Base-by-base conservation (phyloP, 768 basidiomycete species). In the Mrakia frigida region DNA sequence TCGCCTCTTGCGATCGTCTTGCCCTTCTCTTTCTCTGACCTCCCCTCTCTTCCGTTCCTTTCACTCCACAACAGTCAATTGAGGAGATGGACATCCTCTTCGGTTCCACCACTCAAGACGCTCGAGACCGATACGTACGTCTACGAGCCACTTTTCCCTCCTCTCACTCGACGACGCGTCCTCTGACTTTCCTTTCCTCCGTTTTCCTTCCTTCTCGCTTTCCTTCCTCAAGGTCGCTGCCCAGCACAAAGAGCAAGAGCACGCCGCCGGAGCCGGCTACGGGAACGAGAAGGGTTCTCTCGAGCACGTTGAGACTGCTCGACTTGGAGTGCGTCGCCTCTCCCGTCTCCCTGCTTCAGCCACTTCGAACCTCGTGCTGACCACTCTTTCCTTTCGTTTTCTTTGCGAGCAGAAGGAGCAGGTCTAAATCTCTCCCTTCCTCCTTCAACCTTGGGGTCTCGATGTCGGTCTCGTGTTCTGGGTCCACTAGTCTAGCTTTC, bases 81-180 rank as follows among this genome's bases (percentile, higher is more conserved):
- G 74, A 74, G 46, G 63, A 74, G 56, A 74, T 74, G 74, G 68
- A 69, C n/a, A 50, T 69, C 39, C 46, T 69, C 25, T 69, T 69
- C 46, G 68, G 68, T 6, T 41, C 68, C 14, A 69, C 46, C 39
- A 69, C 68, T 3, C 68, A 69, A 37, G 68, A 69, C 33, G 68
- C 39, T n/a, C 33, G 68, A 41, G 68, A 69, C 31, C 13, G 23
- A 43, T 50, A 69, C 37, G 68, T 69, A n/a, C n/a, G 56, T 56
- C 56, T 6, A 7, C 50, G 6, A 7, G 6, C 23, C 25, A 5
- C 46, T 18, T 21, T 18, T 50, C n/a, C 18, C 46, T 50, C 46
- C 3, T 50, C 46, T 50, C 46, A 18, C 46, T 50, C 46, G 46
- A 50, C 46, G 46, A 50, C 46, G 46, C 46, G 46, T 50, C 43